phyloP scores from a whole-genome alignment of 768 basidiomycete genomes.

The Tephrocybe sp. region DNA sequence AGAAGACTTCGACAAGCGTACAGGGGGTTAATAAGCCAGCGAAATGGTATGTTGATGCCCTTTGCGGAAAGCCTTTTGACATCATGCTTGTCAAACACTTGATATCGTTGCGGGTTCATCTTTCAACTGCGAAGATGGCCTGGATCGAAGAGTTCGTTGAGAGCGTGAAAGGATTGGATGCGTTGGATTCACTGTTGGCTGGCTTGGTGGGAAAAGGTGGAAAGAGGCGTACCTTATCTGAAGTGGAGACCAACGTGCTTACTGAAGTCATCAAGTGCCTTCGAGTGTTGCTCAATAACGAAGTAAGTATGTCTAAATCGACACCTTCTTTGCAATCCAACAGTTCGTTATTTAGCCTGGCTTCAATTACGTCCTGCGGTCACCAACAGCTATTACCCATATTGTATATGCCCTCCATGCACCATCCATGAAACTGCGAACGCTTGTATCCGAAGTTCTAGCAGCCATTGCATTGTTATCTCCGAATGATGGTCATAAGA shows the following conservation, averaged over 20 bases:
- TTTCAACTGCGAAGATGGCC: slow-evolving; percentile 75
- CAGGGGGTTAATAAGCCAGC: slow-evolving; percentile 46
- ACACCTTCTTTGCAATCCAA: neutral
- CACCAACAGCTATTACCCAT: slow-evolving; percentile 65
- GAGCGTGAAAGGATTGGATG: slow-evolving; percentile 61
- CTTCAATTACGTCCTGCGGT: slow-evolving; percentile 62
- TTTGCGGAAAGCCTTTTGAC: slow-evolving; percentile 55
- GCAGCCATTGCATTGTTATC: slow-evolving; percentile 83
- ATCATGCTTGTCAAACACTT: slow-evolving; percentile 71
- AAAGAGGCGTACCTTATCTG: slow-evolving; percentile 56
- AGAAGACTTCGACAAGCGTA: slow-evolving; percentile 30
- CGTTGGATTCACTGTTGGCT: slow-evolving; percentile 55
- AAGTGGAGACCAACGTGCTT: slow-evolving; percentile 65
- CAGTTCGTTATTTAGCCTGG: slow-evolving; percentile 50
- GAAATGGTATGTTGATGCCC: slow-evolving; percentile 59
- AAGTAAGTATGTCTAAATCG: slow-evolving; percentile 44
- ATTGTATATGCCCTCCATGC: slow-evolving; percentile 70
- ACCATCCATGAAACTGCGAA: slow-evolving; percentile 65
- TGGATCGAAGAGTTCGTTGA: slow-evolving; percentile 83
- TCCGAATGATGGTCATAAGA: slow-evolving; percentile 63
- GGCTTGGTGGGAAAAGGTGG: slow-evolving; percentile 64
- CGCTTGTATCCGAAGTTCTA: slow-evolving; percentile 71
- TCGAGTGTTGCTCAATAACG: slow-evolving; percentile 79
- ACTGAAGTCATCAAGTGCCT: slow-evolving; percentile 78
- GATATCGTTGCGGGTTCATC: slow-evolving; percentile 77